Percentiles rank a stretch among this genome's conserved stretches.
Evolutionary conservation across 768 basidiomycete species (phyloP).

Genomic region (Crassisporium funariophilum): DNA sequence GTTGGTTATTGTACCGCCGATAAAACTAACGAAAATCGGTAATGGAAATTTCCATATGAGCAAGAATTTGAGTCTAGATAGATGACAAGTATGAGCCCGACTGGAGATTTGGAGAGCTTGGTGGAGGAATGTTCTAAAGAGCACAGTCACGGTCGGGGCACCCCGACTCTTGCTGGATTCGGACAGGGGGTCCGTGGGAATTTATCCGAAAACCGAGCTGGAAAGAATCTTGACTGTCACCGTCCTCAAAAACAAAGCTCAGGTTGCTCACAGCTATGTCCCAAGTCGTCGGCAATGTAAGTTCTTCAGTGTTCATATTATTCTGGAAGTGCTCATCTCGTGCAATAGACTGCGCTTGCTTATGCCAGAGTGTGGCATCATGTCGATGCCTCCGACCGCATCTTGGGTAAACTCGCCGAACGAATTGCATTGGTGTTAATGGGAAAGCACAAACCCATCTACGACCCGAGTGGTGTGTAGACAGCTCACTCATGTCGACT

Average conservation of each 20-base stretch:
- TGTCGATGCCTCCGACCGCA: conserved; percentile 85
- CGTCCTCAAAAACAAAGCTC: conserved; percentile 6
- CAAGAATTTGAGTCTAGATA: too few relatives aligned
- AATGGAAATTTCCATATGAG: too few relatives aligned
- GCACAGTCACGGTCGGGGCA: too few relatives aligned
- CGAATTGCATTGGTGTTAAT: conserved; percentile 94
- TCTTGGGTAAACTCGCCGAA: conserved; percentile 94
- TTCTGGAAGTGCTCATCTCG: conserved; percentile 1
- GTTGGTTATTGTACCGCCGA: too few relatives aligned
- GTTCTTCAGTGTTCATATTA: too few relatives aligned
- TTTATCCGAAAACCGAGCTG: conserved; percentile 2
- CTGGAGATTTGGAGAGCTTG: too few relatives aligned
- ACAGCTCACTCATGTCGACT: neutral
- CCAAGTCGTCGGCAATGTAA: conserved; percentile 79
- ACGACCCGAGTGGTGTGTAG: conserved; percentile 81
- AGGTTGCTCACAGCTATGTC: conserved; percentile 55
- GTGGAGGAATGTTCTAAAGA: too few relatives aligned
- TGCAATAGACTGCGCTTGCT: conserved; percentile 83
- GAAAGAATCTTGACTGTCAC: conserved; percentile 6
- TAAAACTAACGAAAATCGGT: too few relatives aligned
- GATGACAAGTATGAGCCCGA: too few relatives aligned
- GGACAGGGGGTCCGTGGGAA: conserved; percentile 21
- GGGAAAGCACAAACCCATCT: conserved; percentile 99
- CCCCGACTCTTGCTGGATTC: too few relatives aligned
- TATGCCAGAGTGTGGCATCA: conserved; percentile 97